These are phyloP conservation scores for Yarrowia sp. DNA, from an alignment of 805 yeast genomes.

Conservation along the genomic window DNA sequence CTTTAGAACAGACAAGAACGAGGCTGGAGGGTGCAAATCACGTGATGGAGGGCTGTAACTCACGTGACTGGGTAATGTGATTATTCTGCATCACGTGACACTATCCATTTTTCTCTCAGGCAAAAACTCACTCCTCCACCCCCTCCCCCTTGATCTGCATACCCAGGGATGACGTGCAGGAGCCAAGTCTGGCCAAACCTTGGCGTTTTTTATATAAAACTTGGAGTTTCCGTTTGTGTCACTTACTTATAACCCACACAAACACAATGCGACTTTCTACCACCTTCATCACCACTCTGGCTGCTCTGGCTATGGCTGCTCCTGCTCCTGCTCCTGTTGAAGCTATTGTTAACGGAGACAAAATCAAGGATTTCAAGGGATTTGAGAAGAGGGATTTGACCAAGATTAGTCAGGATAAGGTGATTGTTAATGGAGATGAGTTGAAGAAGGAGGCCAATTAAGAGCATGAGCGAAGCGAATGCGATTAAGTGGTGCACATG, in stretches of 20 bases:
- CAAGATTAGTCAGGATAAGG: not conserved
- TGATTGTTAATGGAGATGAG: conserved; percentile 16
- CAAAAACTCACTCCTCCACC: not conserved
- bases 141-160: not conserved
- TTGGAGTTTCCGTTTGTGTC: not conserved
- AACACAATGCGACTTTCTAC: not conserved
- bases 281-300: not conserved
- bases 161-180: conserved; percentile 19
- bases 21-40: no score
- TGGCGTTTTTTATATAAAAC: not conserved
- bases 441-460: not conserved
- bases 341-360: conserved; percentile 10
- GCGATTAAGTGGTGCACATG: no score
- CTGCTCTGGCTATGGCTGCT: conserved; percentile 3
- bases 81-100: no score
- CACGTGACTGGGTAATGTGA: no score
- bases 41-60: no score
- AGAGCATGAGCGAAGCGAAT: not conserved
- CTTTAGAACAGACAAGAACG: no score
- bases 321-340: conserved; percentile 8
- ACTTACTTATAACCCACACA: not conserved
- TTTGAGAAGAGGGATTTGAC: not conserved
- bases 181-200: not conserved
- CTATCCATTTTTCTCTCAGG: not conserved
- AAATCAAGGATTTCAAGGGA: not conserved